These are phyloP conservation scores for Medicago ruthenica DNA, from an alignment of 306 rosid species.

Conservation along the genomic window DNA sequence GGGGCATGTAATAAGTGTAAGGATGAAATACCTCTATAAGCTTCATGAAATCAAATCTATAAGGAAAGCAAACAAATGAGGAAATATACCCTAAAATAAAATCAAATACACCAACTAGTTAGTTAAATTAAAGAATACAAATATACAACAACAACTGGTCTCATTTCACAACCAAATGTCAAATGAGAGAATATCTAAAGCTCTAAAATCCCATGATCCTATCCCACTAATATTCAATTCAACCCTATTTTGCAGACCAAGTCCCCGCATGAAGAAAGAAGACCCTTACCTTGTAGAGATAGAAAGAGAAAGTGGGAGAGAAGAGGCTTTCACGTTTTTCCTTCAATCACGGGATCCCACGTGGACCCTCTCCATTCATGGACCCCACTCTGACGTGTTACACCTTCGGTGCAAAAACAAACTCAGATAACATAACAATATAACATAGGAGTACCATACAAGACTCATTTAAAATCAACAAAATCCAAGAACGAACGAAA, in stretches of 20 bases:
- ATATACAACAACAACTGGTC: not conserved
- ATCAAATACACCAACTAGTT: not conserved
- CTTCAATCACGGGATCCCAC: slow-evolving; percentile 62
- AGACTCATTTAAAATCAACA: slow-evolving; percentile 27
- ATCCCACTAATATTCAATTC: slow-evolving; percentile 2
- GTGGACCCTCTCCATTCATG: slow-evolving; percentile 60
- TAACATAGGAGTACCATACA: not conserved
- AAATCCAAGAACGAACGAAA: slow-evolving; percentile 1
- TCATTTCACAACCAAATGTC: slow-evolving; percentile 32
- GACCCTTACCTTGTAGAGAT: not conserved
- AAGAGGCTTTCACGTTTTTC: slow-evolving; percentile 66
- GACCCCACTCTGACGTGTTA: slow-evolving; percentile 80
- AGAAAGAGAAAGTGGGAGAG: slow-evolving; percentile 38
- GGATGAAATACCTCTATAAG: not conserved
- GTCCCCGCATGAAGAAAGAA: slow-evolving; percentile 13
- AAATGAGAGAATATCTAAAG: slow-evolving; percentile 22
- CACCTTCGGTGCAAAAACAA: not conserved
- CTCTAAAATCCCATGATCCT: not conserved
- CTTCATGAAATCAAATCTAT: not conserved
- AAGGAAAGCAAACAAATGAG: not conserved
- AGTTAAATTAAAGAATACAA: not conserved
- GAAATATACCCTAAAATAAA: not conserved
- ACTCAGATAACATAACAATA: slow-evolving; percentile 17
- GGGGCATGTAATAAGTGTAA: not conserved
- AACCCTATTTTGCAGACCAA: slow-evolving; percentile 30